Percentiles rank a stretch among this genome's conserved stretches.
phyloP scores from a whole-genome alignment of 2,329 filamentous ascomycete species.

The Nannizzia gypsea region DNA sequence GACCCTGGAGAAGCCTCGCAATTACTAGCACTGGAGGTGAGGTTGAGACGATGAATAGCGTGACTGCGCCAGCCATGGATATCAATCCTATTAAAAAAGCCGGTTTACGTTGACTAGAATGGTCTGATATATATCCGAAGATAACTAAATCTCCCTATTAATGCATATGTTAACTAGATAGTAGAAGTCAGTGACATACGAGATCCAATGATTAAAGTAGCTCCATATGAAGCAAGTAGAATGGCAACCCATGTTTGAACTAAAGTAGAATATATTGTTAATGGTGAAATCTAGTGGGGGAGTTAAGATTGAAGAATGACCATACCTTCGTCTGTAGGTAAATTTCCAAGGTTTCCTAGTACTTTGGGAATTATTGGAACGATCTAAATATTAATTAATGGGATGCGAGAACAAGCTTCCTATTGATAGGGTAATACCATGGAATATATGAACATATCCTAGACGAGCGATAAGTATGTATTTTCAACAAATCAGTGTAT shows the following conservation, averaged over 20 bases:
- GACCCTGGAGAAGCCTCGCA: slow-evolving; percentile 46
- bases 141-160: slow-evolving; percentile 16
- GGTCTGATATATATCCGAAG: slow-evolving; percentile 39
- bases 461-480: not conserved
- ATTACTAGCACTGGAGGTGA: slow-evolving; percentile 38
- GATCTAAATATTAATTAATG: not conserved
- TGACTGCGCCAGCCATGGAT: slow-evolving; percentile 42
- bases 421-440: not conserved
- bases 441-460: slow-evolving; percentile 6
- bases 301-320: not conserved
- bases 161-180: not conserved
- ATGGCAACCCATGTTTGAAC: slow-evolving; percentile 13
- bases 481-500: not conserved
- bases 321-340: not conserved
- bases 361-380: slow-evolving; percentile 3
- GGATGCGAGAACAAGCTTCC: too few relatives aligned
- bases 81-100: slow-evolving; percentile 48
- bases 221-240: slow-evolving; percentile 10
- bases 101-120: slow-evolving; percentile 38
- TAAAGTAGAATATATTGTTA: not conserved
- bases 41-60: slow-evolving; percentile 42
- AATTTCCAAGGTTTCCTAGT: not conserved
- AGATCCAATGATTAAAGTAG: slow-evolving; percentile 8
- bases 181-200: slow-evolving; percentile 2
- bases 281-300: not conserved